Conservation (phyloP, 495 filamentous ascomycete genomes). For the Aspergillus haitiensis region DNA sequence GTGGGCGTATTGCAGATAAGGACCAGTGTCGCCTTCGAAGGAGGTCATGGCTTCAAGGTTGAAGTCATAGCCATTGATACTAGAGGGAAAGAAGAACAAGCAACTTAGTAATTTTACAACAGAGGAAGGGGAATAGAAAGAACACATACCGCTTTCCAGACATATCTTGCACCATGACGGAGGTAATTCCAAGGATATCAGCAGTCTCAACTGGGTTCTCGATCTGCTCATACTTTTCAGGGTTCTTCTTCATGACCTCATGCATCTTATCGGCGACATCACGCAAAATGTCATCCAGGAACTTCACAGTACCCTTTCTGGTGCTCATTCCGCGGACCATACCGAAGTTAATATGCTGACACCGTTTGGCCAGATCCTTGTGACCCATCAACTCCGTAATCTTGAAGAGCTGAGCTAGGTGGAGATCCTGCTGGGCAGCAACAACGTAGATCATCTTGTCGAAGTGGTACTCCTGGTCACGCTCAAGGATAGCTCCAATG, state of each 20-base stretch:
- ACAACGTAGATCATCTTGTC: slow-evolving; percentile 80
- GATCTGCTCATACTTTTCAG: slow-evolving; percentile 64
- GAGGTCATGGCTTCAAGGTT: slow-evolving; percentile 68
- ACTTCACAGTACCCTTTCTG: slow-evolving; percentile 67
- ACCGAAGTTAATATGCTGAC: slow-evolving; percentile 73
- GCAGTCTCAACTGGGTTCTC: slow-evolving; percentile 56
- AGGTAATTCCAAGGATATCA: slow-evolving; percentile 61
- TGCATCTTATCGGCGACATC: slow-evolving; percentile 70
- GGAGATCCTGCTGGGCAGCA: slow-evolving; percentile 68
- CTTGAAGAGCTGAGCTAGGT: slow-evolving; percentile 71
- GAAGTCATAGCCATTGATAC: slow-evolving; percentile 67
- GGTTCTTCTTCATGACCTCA: slow-evolving; percentile 67
- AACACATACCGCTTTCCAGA: slow-evolving; percentile 60
- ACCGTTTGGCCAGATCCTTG: slow-evolving; percentile 59
- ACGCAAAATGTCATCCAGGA: slow-evolving; percentile 65
- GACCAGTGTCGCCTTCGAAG: slow-evolving; percentile 71
- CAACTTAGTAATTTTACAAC: neutral
- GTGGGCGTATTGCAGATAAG: slow-evolving; percentile 69
- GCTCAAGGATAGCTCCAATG: slow-evolving; percentile 65
- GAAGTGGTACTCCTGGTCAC: slow-evolving; percentile 62
- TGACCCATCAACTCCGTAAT: slow-evolving; percentile 66
- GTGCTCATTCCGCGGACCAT: slow-evolving; percentile 73
- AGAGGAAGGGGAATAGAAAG: neutral
- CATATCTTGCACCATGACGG: slow-evolving; percentile 75
- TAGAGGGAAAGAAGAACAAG: slow-evolving; percentile 28